These are phyloP conservation scores for Senecio squalidus DNA, from an alignment of 140 eudicot species.

Conservation along the genomic window DNA sequence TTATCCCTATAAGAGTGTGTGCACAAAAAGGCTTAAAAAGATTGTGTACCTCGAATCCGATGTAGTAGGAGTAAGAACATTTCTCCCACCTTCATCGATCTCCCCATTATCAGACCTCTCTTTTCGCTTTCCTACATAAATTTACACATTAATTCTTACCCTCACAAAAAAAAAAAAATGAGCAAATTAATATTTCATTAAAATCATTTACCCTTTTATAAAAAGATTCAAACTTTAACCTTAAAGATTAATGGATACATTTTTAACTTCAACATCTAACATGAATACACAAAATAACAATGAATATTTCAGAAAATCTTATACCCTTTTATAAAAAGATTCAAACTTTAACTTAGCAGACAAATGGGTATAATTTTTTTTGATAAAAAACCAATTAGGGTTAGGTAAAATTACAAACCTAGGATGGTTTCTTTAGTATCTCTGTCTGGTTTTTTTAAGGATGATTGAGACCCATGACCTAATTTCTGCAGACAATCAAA, in stretches of 20 bases:
- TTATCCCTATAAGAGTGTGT: not conserved
- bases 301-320: not conserved
- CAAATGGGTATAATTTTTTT: not conserved
- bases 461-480: conserved; percentile 35
- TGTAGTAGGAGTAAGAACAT: conserved; percentile 61
- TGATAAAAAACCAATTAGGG: not conserved
- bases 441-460: conserved; percentile 22
- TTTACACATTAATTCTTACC: conserved; percentile 3
- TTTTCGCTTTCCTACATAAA: conserved; percentile 63
- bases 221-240: conserved; percentile 6
- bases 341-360: too few relatives aligned
- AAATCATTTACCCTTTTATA: not conserved
- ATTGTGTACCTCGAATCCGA: conserved; percentile 61
- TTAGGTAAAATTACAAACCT: conserved; percentile 33
- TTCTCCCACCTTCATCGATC: conserved; percentile 32
- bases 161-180: not conserved
- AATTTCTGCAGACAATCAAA: conserved; percentile 47
- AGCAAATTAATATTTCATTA: not conserved
- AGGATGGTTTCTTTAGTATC: conserved; percentile 30
- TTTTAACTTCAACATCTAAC: not conserved
- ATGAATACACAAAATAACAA: not conserved
- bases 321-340: not conserved
- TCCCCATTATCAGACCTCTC: conserved; percentile 49
- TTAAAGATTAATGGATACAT: not conserved
- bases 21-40: conserved; percentile 7